phyloP scores from a whole-genome alignment of 108 stramenopile species.

The Nitzschia putrida region DNA sequence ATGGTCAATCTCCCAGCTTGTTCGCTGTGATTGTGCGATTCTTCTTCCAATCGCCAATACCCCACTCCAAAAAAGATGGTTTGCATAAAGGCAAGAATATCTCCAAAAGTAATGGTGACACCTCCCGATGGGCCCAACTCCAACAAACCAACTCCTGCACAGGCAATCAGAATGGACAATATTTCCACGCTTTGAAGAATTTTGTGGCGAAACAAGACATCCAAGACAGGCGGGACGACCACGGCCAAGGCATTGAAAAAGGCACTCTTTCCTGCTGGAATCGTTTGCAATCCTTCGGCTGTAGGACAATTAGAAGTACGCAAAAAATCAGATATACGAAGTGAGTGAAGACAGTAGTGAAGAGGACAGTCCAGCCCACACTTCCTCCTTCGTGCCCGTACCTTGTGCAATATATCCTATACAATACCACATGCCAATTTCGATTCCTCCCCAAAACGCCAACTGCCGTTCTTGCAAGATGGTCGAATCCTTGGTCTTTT shows the following conservation, averaged over 20 bases:
- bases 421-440: constrained; percentile 73
- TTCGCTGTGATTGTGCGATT: constrained; percentile 30
- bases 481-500: neutral
- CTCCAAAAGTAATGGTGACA: constrained; percentile 34
- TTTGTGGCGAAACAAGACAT: constrained; percentile 39
- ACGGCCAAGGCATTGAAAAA: constrained; percentile 80
- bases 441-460: constrained; percentile 62
- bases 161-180: constrained; percentile 41
- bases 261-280: constrained; percentile 70
- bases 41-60: constrained; percentile 61
- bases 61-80: constrained; percentile 71
- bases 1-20: constrained; percentile 54
- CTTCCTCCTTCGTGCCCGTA: neutral
- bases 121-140: constrained; percentile 38
- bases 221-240: constrained; percentile 65
- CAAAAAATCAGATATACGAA: constrained; percentile 2
- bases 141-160: constrained; percentile 63
- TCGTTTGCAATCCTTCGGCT: constrained; percentile 71
- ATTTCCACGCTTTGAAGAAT: constrained; percentile 14
- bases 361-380: too few relatives aligned
- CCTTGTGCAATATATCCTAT: constrained; percentile 78
- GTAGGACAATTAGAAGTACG: too few relatives aligned
- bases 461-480: constrained; percentile 11
- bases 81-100: constrained; percentile 54
- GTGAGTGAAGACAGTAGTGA: too few relatives aligned